Evolutionary conservation across 768 basidiomycete genomes (phyloP).

Genomic region (Russula sp.): DNA sequence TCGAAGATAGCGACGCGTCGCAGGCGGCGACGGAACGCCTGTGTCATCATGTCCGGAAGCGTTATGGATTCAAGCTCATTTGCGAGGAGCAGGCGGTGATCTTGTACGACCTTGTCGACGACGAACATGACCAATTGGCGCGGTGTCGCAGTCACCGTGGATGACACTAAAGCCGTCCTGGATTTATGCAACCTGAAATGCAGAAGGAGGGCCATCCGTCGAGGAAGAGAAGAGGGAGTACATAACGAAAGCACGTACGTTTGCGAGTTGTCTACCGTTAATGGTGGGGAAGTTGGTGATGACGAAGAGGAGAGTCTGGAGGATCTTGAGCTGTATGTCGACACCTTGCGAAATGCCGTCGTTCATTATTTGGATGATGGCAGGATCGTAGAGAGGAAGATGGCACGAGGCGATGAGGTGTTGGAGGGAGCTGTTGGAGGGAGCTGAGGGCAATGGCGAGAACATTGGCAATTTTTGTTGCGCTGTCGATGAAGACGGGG

Average conservation of each 20-base stretch:
- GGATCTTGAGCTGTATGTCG: constrained; percentile 90
- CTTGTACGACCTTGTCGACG: too few relatives aligned
- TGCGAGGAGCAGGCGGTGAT: too few relatives aligned
- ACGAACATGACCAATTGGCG: too few relatives aligned
- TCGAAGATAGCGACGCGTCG: constrained; percentile 90
- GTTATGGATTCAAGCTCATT: too few relatives aligned
- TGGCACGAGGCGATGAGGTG: constrained; percentile 81
- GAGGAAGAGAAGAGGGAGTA: background rate
- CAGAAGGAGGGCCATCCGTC: constrained; percentile 58
- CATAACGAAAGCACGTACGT: constrained; percentile 50
- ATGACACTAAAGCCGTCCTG: too few relatives aligned
- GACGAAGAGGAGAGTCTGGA: constrained; percentile 88
- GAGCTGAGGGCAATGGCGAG: constrained; percentile 86
- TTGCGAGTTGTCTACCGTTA: constrained; percentile 74
- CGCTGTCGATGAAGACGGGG: too few relatives aligned
- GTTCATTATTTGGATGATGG: constrained; percentile 79
- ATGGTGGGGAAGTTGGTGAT: constrained; percentile 84
- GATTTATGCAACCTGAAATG: too few relatives aligned
- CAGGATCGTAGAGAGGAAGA: constrained; percentile 75
- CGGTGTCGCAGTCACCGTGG: too few relatives aligned
- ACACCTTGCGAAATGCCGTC: constrained; percentile 96
- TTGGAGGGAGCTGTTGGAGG: too few relatives aligned
- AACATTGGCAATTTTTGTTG: too few relatives aligned
- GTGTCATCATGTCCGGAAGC: too few relatives aligned
- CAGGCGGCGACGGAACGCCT: constrained; percentile 75